Evolutionary conservation across 257 asterid species (phyloP).

Genomic region (Capsicum pubescens): DNA sequence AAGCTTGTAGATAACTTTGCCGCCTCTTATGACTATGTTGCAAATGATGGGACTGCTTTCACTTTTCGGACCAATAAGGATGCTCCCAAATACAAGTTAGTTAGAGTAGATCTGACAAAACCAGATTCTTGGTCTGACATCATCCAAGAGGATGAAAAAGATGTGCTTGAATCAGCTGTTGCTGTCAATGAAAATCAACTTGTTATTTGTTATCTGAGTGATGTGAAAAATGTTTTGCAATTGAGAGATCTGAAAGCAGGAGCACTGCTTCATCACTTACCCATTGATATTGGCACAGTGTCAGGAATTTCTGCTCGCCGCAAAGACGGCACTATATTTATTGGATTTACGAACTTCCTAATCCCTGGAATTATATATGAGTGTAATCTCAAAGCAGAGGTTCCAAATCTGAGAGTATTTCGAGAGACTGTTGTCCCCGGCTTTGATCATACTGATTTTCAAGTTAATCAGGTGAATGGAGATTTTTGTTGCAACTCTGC

Average conservation of each 20-base stretch:
- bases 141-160: constrained; percentile 67
- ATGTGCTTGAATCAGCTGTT: constrained; percentile 87
- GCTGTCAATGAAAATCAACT: constrained; percentile 72
- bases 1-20: constrained; percentile 89
- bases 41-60: constrained; percentile 78
- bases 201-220: constrained; percentile 73
- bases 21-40: constrained; percentile 71
- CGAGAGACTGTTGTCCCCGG: constrained; percentile 81
- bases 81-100: constrained; percentile 89
- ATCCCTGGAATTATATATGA: constrained; percentile 80
- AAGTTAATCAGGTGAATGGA: constrained; percentile 73
- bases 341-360: constrained; percentile 88
- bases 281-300: constrained; percentile 85
- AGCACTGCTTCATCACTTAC: constrained; percentile 67
- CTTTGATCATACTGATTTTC: constrained; percentile 72
- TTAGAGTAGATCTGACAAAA: constrained; percentile 72
- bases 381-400: constrained; percentile 64
- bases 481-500: constrained; percentile 25
- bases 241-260: constrained; percentile 84
- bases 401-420: constrained; percentile 66
- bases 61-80: constrained; percentile 88
- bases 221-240: constrained; percentile 89
- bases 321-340: constrained; percentile 60
- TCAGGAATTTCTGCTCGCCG: constrained; percentile 74
- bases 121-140: constrained; percentile 82